These are phyloP conservation scores for Dictyostelium firmibasis DNA, from an alignment of 78 protist species.

Conservation along the genomic window DNA sequence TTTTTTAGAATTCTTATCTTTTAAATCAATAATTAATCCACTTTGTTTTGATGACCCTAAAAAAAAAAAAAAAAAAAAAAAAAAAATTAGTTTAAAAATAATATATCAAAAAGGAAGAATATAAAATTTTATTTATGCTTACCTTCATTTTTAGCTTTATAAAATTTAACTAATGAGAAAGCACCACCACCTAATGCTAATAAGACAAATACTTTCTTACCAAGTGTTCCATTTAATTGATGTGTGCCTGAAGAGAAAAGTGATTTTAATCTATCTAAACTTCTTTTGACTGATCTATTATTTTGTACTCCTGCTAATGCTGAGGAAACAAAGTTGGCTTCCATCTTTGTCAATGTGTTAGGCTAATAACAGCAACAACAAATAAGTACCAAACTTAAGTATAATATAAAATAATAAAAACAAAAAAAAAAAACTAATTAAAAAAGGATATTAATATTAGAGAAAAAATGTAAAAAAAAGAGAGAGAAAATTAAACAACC, in stretches of 20 bases:
- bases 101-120: neutral
- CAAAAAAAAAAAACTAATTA: neutral
- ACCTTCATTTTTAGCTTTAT: conserved; percentile 16
- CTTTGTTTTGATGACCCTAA: conserved; percentile 4
- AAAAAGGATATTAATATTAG: neutral
- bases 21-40: conserved; percentile 46
- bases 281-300: conserved; percentile 42
- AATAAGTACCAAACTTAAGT: neutral
- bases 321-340: conserved; percentile 14
- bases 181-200: conserved; percentile 65
- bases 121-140: neutral
- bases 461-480: neutral
- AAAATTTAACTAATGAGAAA: conserved; percentile 35
- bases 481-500: neutral
- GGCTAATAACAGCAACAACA: neutral
- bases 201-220: conserved; percentile 27
- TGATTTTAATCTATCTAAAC: neutral
- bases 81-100: neutral
- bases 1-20: conserved; percentile 2
- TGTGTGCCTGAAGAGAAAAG: neutral
- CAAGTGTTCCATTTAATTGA: neutral
- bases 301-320: neutral
- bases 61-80: neutral
- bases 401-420: neutral
- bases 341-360: conserved; percentile 1